Base-by-base conservation (phyloP, 805 yeast genomes). In the Lachancea meyersii region DNA sequence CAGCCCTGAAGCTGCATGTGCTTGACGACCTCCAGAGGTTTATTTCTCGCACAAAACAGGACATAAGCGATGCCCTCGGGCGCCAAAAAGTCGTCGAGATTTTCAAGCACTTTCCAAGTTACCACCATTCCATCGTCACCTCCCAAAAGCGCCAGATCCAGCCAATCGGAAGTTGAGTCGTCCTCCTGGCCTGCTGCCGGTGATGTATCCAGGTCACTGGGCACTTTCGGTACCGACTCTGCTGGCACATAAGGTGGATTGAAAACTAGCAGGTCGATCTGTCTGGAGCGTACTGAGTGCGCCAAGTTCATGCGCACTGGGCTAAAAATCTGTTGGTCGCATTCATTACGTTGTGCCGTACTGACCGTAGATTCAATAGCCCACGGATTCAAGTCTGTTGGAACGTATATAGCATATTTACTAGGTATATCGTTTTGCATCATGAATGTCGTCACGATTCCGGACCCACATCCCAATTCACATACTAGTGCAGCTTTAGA, bases 211-310 rank as follows among this genome's bases (percentile, higher is more conserved):
- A 6, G 4, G 0, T 53, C 34, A 1, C 45, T 46, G 0, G 93
- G 93, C 1, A 75, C 51, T 0, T 49, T 55, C 0, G 97, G 97
- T 0, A 86, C 83, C 0, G 55, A 57, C 45, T 80, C 88, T 1
- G 91, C 86, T 0, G 98, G 98, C 1, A 93, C 98, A 58, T 93
- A 93, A 0, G 98, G 98, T 0, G 98, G 98, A 56, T 93, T 93
- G 64, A 93, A 93, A 1, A 93, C 70, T 18, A 93, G 65, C 1
- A 91, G 44, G 54, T 93, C 97, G 1, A 88, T 71, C 4, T 64
- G 39, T 2, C 70, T 51, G 0, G 56, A 55, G 10, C 73, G 59
- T 8, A 87, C 48, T 2, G 77, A 69, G 8, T 71, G 52, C 0
- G 83, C 73, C 23, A 88, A 63, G 53, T 76, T 75, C 58, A 79